Base-by-base conservation (phyloP, 192 early-diverging fungal species). In the Gonapodya prolifera region DNA sequence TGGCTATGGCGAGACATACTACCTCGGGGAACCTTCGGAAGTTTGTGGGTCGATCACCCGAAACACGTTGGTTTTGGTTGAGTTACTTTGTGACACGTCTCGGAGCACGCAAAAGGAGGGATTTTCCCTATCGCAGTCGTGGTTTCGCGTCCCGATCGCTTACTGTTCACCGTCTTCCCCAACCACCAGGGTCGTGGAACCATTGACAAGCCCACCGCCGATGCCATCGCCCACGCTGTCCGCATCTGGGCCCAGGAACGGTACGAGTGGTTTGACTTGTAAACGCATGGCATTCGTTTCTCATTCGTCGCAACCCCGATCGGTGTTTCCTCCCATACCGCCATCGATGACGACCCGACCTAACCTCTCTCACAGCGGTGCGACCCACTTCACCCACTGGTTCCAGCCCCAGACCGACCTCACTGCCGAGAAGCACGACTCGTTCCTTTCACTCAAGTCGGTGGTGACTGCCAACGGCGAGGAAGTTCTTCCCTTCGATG, bases 341-440 rank as follows among this genome's bases (percentile, higher is more conserved):
- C 45, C 45, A 23, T 61, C 23, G 45, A 16, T 8, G 8, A 16
- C 23, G 45, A 16, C 45, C 45, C 23, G 45, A 23, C 8, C 45
- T 61, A 8, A 61, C 45, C 8, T 35, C 69, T 2, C 17, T 35
- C 69, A 23, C 36, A 79, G 70, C 33, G 34, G 34, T 30, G 94
- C 96, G 70, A 97, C 96, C 69, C 98, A 99, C 89, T 99, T 96
- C 82, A 98, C 96, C 45, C 98, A 99, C 87, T 98, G 96, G 96
- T 99, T 99, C 92, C 98, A 99, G 89, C 98, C 98, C 80, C 94
- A 97, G 88, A 99, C 96, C 17, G 98, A 92, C 75, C 90, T 94
- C 73, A 99, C 98, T 70, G 98, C 98, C 78, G 96, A 98, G 88
- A 99, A 99, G 89, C 98, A 99, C 85, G 98, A 99, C 88, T 90